Evolutionary conservation across 169 alveolate genomes (phyloP).

Genomic region (Cryptosporidium tyzzeri): DNA sequence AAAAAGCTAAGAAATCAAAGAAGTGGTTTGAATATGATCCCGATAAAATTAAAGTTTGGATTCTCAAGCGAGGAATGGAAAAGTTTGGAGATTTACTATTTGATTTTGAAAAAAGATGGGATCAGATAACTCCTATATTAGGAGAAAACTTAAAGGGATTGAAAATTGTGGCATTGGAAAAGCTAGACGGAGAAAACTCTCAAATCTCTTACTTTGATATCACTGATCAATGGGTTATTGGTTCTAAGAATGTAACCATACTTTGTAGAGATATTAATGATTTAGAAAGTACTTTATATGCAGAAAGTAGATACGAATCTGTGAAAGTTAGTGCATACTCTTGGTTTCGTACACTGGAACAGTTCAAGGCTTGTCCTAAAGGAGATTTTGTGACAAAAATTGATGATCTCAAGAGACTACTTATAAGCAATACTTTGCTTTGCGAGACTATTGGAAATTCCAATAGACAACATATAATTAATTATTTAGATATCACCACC

Average conservation of each 20-base stretch:
- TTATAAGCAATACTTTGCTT: slow-evolving; percentile 22
- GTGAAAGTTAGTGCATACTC: slow-evolving; percentile 19
- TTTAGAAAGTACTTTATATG: not conserved
- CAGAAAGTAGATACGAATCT: slow-evolving; percentile 19
- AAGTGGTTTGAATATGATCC: slow-evolving; percentile 37
- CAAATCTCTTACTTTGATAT: slow-evolving; percentile 56
- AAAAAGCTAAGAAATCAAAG: not conserved
- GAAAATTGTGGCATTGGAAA: slow-evolving; percentile 35
- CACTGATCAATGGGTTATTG: slow-evolving; percentile 70
- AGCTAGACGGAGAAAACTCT: slow-evolving; percentile 68
- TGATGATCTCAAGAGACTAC: not conserved
- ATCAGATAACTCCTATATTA: not conserved
- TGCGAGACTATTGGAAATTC: slow-evolving; percentile 20
- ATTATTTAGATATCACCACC: not conserved
- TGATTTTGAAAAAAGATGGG: not conserved
- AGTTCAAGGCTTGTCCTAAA: not conserved
- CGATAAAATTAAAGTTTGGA: slow-evolving; percentile 21
- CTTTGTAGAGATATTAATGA: slow-evolving; percentile 40
- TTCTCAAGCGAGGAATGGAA: slow-evolving; percentile 47
- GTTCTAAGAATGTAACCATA: slow-evolving; percentile 62
- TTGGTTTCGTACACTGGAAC: slow-evolving; percentile 41
- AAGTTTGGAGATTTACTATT: slow-evolving; percentile 24
- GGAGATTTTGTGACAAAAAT: not conserved
- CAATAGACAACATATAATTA: slow-evolving; percentile 57
- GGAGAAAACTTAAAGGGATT: not conserved